Conservation (phyloP, 495 filamentous ascomycete genomes). For the Copromyces sp. region DNA sequence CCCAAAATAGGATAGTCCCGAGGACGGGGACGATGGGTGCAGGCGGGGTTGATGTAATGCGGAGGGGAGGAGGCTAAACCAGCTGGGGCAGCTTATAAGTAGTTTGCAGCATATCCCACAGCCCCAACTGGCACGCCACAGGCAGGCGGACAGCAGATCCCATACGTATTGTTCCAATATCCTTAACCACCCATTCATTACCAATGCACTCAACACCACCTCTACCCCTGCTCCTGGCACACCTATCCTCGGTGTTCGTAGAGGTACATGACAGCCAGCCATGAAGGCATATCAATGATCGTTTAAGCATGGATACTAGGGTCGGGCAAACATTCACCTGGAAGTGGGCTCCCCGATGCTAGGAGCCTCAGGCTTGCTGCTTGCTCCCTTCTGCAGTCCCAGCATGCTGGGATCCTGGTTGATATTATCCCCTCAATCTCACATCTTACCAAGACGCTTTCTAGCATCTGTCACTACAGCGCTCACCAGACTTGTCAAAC, state of each 20-base stretch:
- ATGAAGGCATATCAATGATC: neutral
- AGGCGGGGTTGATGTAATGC: neutral
- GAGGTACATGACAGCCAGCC: neutral
- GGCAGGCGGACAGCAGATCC: neutral
- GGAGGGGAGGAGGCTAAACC: constrained; percentile 9
- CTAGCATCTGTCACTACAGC: neutral
- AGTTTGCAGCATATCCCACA: constrained; percentile 5
- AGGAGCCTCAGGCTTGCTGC: neutral
- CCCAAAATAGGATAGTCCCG: constrained; percentile 4
- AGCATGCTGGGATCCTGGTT: neutral
- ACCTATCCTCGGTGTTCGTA: neutral
- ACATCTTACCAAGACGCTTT: neutral
- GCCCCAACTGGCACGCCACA: neutral
- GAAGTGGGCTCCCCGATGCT: neutral
- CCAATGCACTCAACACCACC: neutral
- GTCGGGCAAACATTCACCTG: neutral
- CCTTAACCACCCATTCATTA: neutral
- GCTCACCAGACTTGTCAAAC: neutral
- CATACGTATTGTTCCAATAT: neutral
- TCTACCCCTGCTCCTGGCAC: neutral
- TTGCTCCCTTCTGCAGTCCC: neutral
- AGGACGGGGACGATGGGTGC: constrained; percentile 2
- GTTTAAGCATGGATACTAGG: neutral
- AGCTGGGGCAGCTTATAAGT: constrained; percentile 15
- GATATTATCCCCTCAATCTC: neutral